phyloP scores from a whole-genome alignment of 139 green algal genomes.

The Chlamydomonas sphaeroides region DNA sequence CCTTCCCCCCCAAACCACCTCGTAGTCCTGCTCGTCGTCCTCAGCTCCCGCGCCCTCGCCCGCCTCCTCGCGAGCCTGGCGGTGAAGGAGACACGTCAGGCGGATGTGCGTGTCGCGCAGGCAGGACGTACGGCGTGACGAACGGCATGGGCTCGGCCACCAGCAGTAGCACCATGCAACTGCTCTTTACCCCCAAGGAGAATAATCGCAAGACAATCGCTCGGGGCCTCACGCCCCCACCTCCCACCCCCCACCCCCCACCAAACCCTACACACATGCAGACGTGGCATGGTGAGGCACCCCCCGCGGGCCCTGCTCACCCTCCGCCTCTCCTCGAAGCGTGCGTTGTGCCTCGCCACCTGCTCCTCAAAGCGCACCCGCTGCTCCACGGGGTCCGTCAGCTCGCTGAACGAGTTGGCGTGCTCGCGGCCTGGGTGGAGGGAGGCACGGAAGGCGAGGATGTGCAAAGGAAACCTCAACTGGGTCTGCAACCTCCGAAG shows the following conservation, averaged over 20 bases:
- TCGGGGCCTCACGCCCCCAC: too few species aligned
- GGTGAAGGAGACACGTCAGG: too few species aligned
- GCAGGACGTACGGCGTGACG: too few species aligned
- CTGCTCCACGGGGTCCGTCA: conserved; percentile 98
- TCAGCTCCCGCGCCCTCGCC: neutral
- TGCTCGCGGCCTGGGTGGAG: conserved; percentile 85
- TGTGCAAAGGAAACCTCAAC: too few species aligned
- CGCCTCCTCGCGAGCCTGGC: neutral
- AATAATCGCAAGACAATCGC: too few species aligned
- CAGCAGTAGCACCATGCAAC: too few species aligned
- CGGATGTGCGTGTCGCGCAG: too few species aligned
- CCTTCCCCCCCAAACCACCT: too few species aligned
- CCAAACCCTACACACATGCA: neutral
- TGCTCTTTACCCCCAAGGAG: too few species aligned
- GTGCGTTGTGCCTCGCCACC: conserved; percentile 57
- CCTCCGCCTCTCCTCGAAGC: neutral
- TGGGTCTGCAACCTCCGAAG: too few species aligned
- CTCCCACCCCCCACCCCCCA: neutral
- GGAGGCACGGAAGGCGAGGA: neutral
- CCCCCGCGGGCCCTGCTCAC: neutral
- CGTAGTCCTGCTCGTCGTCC: neutral
- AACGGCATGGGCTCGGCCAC: too few species aligned
- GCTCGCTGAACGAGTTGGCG: conserved; percentile 96
- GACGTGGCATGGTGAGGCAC: too few species aligned
- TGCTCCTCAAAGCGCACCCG: conserved; percentile 91